These are phyloP conservation scores for Mycena epipterygia DNA, from an alignment of 768 basidiomycete genomes.

Conservation along the genomic window DNA sequence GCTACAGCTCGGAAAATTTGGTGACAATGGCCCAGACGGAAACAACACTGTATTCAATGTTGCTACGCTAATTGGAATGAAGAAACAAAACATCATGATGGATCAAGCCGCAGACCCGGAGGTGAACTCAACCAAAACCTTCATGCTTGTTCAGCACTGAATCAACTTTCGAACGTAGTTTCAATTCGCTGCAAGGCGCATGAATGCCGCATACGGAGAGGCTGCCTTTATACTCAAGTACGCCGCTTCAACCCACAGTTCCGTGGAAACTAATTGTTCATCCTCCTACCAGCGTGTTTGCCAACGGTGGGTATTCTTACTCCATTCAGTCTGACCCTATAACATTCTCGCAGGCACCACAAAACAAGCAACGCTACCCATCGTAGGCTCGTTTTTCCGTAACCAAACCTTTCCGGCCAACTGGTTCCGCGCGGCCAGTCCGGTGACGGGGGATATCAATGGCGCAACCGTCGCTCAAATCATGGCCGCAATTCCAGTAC, in stretches of 20 bases:
- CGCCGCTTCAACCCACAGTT: neutral
- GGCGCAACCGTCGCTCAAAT: neutral
- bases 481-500: neutral
- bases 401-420: slow-evolving; percentile 31
- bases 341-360: slow-evolving; percentile 24
- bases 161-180: slow-evolving; percentile 11
- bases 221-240: slow-evolving; percentile 15
- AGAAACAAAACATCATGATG: slow-evolving; percentile 30
- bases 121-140: neutral
- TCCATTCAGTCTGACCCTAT: neutral
- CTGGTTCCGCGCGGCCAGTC: slow-evolving; percentile 30
- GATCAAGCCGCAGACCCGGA: slow-evolving; percentile 31
- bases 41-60: slow-evolving; percentile 32
- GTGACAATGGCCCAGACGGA: slow-evolving; percentile 28
- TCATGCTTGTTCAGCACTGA: no score
- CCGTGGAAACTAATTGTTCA: neutral
- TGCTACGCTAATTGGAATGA: slow-evolving; percentile 26
- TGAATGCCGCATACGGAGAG: slow-evolving; percentile 22
- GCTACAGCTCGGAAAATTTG: slow-evolving; percentile 31
- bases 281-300: slow-evolving; percentile 21
- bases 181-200: slow-evolving; percentile 21
- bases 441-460: slow-evolving; percentile 19
- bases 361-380: slow-evolving; percentile 25
- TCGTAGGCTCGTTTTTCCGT: slow-evolving; percentile 27
- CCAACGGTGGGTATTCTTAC: slow-evolving; percentile 17